Base-by-base conservation (phyloP, 2,329 filamentous ascomycete species). In the Nemania sp. region DNA sequence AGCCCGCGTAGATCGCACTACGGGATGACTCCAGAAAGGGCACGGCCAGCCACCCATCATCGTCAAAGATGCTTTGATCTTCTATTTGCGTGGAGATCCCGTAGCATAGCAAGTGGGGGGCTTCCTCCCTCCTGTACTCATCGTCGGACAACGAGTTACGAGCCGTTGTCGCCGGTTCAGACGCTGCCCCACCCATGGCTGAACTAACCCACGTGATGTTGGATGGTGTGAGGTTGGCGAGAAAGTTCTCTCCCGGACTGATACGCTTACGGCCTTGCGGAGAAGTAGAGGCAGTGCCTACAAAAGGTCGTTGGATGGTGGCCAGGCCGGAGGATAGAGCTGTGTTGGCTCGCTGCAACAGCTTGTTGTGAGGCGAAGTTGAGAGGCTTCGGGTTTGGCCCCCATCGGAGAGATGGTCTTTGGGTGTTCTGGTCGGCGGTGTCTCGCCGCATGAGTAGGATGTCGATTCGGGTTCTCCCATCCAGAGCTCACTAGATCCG, bases 41-140 rank as follows among this genome's bases (percentile, higher is more conserved):
- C 2, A 81, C 79, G 18, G 78, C 80, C 69, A 89, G 79, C 79
- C 86, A 88, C 12, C 86, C 87, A 68, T 90, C 87, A 54, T 89
- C 87, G 65, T 90, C 87, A 66, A 90, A 90, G 18, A 83, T 79
- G n/a, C 81, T 80, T 64, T 87, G 85, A 63, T 90, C 86, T 68
- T 84, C 82, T 65, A 88, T 78, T 6, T 79, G 77, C 6, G 88
- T 77, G 1, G 79, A 77, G 5, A 86, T 81, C 20, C 77, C 79
- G 15, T 82, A 77, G 5, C 83, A 82, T 2, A 85, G 77, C 62
- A 83, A 71, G 9, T 79, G 75, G 4, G 80, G 69, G 12, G 75
- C 60, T 12, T 83, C 80, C 3, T 83, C 81, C 51, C 76, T 75
- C 15, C 76, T 76, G 18, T 72, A 73, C 7, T 85, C 83, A 45